Evolutionary conservation across 345 rosid genomes (phyloP), one percentile per base, ranked within the genome.

Genomic region (Heritiera littoralis): DNA sequence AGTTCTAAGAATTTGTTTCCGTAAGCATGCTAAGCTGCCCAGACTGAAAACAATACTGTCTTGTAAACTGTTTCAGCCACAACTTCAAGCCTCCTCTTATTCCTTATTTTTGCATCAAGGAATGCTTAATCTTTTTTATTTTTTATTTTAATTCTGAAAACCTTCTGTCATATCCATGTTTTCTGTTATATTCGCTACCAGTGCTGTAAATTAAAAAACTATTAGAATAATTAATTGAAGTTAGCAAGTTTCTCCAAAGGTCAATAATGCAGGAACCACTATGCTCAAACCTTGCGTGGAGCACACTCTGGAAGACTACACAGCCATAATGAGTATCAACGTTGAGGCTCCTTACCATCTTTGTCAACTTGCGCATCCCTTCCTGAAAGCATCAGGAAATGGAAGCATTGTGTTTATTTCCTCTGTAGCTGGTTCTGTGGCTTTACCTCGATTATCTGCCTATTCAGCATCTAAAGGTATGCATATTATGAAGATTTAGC

Each of bases 341-440:
- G 30, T 91, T 30, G 90, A 92, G 72, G 83, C 89, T 81, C 83
- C 89, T 59, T 92, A 59, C 65, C 92, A 90, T 87, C 45, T 90
- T 4, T 85, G 83, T 78, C 92, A 90, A 76, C 84, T 91, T 77
- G 83, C 93, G 48, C 85, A 90, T 79, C 92, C 93, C 1, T 45
- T 83, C 12, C 74, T 88, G 54, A 90, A 89, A 80, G 84, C 85
- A 64, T 86, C 93, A 8, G 90, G 87, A 77, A 28, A 80, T 82
- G 92, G 89, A 49, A 89, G 75, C 67, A 83, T 90, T 6, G 87
- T 92, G 20, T 89, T 90, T 61, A 83, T 92, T 6, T 89, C 92
- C 54, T 87, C 90, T 38, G 73, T 77, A n/a, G 75, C 81, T 35
- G 92, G 86, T 6, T 64, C 76, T 3, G 46, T 83, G 15, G 82